Conservation (phyloP, 192 early-diverging fungal species). For the Backusella psychrophila region DNA sequence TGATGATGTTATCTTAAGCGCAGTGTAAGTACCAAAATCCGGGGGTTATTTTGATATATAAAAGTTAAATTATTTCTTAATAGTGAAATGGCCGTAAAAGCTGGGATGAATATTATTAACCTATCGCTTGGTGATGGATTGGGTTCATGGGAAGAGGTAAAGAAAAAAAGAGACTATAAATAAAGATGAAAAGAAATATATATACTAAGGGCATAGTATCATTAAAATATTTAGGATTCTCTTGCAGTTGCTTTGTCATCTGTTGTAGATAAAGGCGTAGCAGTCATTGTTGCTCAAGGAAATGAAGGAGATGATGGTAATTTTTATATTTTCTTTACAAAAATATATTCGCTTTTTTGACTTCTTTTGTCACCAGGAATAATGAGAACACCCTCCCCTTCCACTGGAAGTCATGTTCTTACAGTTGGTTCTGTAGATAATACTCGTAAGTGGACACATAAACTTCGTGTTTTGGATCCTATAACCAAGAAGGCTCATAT, state of each 20-base stretch:
- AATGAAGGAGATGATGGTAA: slow-evolving; percentile 23
- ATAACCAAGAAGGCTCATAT: background rate
- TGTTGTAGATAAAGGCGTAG: slow-evolving; percentile 3
- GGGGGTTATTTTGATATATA: no score
- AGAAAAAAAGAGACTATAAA: background rate
- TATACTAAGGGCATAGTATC: background rate
- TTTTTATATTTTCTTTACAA: background rate
- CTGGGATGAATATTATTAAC: slow-evolving; percentile 77
- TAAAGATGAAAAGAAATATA: background rate
- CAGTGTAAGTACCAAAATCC: background rate
- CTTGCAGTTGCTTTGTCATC: slow-evolving; percentile 17
- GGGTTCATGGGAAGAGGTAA: slow-evolving; percentile 53
- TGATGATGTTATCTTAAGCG: slow-evolving; percentile 62
- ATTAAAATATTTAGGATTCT: slow-evolving; percentile 3
- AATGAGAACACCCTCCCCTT: slow-evolving; percentile 46
- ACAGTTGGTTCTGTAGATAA: slow-evolving; percentile 54
- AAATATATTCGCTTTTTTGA: background rate
- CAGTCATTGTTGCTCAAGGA: slow-evolving; percentile 22
- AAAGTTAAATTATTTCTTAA: background rate
- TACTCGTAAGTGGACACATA: slow-evolving; percentile 19
- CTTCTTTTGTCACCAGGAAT: slow-evolving; percentile 9
- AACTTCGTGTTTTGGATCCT: background rate
- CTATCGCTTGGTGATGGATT: slow-evolving; percentile 71
- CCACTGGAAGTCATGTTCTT: slow-evolving; percentile 52
- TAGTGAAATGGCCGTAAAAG: slow-evolving; percentile 19